A percentile compares a stretch with the other conserved stretches of the same genome.
phyloP scores from a whole-genome alignment of 371 early-diverging fungal species.

The Nematocida homosporus region DNA sequence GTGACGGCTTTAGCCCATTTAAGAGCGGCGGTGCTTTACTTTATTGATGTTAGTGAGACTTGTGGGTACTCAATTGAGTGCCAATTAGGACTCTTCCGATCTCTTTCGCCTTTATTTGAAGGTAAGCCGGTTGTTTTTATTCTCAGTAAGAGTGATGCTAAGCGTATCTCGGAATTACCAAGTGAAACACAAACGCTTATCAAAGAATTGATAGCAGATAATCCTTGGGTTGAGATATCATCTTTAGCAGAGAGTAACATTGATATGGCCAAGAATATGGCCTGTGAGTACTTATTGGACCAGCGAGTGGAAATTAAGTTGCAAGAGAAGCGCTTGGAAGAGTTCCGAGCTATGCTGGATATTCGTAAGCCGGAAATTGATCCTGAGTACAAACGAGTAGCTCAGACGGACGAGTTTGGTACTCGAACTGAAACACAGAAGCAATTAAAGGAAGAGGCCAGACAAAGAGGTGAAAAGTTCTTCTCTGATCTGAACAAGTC shows the following conservation, averaged over 20 bases:
- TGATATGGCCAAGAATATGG: conserved; percentile 61
- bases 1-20: conserved; percentile 98
- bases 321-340: conserved; percentile 72
- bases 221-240: conserved; percentile 70
- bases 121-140: conserved; percentile 86
- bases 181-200: conserved; percentile 72
- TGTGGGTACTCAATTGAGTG: conserved; percentile 94
- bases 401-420: conserved; percentile 78
- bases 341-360: conserved; percentile 45
- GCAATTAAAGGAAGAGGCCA: conserved; percentile 37
- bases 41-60: conserved; percentile 94
- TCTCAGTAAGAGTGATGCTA: conserved; percentile 90
- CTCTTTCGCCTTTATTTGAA: conserved; percentile 92
- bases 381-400: conserved; percentile 81
- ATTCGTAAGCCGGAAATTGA: conserved; percentile 77
- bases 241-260: conserved; percentile 60
- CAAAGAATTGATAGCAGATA: conserved; percentile 73
- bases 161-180: conserved; percentile 75
- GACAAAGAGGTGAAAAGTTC: conserved; percentile 41
- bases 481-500: conserved; percentile 38
- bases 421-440: conserved; percentile 76
- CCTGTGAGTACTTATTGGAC: conserved; percentile 64
- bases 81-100: conserved; percentile 82
- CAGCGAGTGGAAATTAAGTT: conserved; percentile 64
- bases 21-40: conserved; percentile 90